Percentiles rank a stretch among this genome's conserved stretches.
Conservation (phyloP, 1,284 basidiomycete genomes). For the Schizophyllum amplum region DNA sequence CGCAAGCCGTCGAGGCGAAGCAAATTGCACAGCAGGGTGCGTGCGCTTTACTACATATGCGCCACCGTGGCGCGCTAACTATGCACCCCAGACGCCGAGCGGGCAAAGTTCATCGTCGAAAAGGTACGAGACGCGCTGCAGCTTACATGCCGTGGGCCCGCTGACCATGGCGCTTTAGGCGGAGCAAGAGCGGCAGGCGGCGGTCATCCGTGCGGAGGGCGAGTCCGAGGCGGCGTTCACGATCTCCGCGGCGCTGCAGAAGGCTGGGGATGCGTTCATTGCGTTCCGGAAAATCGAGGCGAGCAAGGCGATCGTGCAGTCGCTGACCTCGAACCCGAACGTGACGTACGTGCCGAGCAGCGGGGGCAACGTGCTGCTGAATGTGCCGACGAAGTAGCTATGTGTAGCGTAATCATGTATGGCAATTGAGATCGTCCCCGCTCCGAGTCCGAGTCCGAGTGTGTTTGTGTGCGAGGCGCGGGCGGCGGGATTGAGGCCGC, state of each 20-base stretch:
- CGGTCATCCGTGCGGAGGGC: constrained; percentile 96
- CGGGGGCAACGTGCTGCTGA: constrained; percentile 73
- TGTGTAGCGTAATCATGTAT: constrained; percentile 11
- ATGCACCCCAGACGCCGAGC: constrained; percentile 72
- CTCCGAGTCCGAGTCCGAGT: neutral
- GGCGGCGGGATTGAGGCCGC: neutral
- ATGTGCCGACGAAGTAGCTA: constrained; percentile 63
- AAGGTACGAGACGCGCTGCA: constrained; percentile 47
- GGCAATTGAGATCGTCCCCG: neutral
- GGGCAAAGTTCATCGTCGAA: constrained; percentile 98
- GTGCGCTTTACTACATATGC: constrained; percentile 11
- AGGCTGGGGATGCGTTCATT: constrained; percentile 93
- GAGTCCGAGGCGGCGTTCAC: constrained; percentile 95
- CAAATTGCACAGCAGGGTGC: constrained; percentile 92
- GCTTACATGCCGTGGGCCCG: neutral
- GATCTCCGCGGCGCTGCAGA: constrained; percentile 88
- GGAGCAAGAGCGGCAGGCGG: constrained; percentile 98
- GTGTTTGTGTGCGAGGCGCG: neutral
- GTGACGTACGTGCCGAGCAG: constrained; percentile 85
- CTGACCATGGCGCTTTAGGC: constrained; percentile 43
- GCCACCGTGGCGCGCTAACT: constrained; percentile 8
- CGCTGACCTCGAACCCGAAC: constrained; percentile 71
- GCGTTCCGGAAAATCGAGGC: constrained; percentile 97
- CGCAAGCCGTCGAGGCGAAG: constrained; percentile 96
- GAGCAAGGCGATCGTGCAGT: constrained; percentile 90